phyloP scores from a whole-genome alignment of 495 filamentous ascomycete species.

The Annulohypoxylon bovei region DNA sequence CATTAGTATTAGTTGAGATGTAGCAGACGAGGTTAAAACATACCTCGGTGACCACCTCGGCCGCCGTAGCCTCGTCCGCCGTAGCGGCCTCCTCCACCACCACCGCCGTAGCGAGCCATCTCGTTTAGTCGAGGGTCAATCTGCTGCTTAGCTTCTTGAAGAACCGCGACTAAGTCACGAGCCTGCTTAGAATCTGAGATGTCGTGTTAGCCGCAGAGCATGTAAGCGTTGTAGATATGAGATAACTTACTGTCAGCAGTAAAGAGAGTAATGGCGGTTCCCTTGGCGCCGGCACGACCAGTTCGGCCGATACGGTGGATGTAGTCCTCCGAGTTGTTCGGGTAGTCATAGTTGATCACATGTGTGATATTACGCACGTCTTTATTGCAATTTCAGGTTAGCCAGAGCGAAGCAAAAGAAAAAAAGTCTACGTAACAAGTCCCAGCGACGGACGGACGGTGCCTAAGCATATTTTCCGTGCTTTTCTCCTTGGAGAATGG shows the following conservation, averaged over 20 bases:
- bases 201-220: constrained; percentile 47
- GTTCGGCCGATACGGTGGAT: constrained; percentile 99
- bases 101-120: constrained; percentile 93
- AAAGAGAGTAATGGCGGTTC: constrained; percentile 95
- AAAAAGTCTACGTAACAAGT: constrained; percentile 58
- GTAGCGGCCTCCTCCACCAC: constrained; percentile 77
- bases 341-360: constrained; percentile 99
- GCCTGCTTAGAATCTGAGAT: constrained; percentile 89
- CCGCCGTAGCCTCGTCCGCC: constrained; percentile 67
- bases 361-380: constrained; percentile 99
- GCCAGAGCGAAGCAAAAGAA: constrained; percentile 66
- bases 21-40: constrained; percentile 10
- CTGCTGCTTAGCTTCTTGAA: constrained; percentile 97
- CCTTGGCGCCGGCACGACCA: constrained; percentile 91
- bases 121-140: constrained; percentile 95
- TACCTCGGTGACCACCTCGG: constrained; percentile 72
- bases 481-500: constrained; percentile 67
- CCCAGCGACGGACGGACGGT: constrained; percentile 62
- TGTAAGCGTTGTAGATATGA: neutral
- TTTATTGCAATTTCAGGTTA: constrained; percentile 80
- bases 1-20: constrained; percentile 27
- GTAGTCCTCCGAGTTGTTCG: constrained; percentile 99
- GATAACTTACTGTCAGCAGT: constrained; percentile 94
- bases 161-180: constrained; percentile 91
- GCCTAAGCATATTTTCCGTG: constrained; percentile 74